phyloP scores from a whole-genome alignment of 2,329 filamentous ascomycete genomes.

The Emergomyces orientalis region DNA sequence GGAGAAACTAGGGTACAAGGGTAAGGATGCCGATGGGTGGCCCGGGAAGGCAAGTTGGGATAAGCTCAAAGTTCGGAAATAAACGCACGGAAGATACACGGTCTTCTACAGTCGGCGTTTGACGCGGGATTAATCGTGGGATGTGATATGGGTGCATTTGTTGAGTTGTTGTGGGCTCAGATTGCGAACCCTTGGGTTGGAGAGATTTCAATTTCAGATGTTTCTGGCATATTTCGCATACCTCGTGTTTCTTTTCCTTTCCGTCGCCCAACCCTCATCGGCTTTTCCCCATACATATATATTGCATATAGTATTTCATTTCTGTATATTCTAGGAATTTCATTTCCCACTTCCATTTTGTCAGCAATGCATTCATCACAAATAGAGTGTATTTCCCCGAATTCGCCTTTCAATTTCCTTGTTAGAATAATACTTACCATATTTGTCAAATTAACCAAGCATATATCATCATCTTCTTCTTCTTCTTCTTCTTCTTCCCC shows the following conservation, averaged over 20 bases:
- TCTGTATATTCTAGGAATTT: not conserved
- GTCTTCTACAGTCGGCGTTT: not conserved
- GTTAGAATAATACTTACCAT: not conserved
- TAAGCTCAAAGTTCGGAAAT: slow-evolving; percentile 9
- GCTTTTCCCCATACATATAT: not conserved
- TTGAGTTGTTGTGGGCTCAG: not conserved
- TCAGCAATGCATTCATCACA: not conserved
- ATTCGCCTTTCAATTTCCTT: not conserved
- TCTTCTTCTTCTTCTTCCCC: not conserved
- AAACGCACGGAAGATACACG: not conserved
- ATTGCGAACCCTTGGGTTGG: not conserved
- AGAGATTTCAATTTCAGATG: not conserved
- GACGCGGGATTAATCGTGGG: not conserved
- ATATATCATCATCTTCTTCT: not conserved
- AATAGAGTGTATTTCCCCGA: not conserved
- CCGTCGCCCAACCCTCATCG: not conserved
- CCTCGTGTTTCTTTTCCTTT: not conserved
- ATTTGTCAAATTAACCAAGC: not conserved
- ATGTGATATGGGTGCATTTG: not conserved
- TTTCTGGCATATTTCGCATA: not conserved
- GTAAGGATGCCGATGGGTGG: slow-evolving; percentile 10
- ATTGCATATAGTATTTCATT: slow-evolving; percentile 2
- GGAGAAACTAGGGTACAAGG: slow-evolving; percentile 6
- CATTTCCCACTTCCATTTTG: not conserved
- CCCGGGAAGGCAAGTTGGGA: slow-evolving; percentile 7